Evolutionary conservation across 129 eudicot species (phyloP), one percentile per base, ranked within the genome.

Genomic region (Pulicaria dysenterica): DNA sequence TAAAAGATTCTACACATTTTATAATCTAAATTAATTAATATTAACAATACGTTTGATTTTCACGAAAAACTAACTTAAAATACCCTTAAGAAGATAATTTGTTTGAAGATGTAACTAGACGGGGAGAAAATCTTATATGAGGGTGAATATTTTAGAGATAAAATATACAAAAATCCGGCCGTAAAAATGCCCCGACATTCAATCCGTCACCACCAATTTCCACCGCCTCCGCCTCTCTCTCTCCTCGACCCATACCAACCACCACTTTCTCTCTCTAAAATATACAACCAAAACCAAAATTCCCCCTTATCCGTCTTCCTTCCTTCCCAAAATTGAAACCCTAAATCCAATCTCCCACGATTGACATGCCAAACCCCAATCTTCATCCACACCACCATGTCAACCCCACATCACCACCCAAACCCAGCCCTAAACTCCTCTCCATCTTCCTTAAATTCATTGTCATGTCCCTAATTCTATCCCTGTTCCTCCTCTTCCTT

Each of bases 401-500:
- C 83, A 54, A 65, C 75, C 31, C 63, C 73, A 44, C 71, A 80
- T 47, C 58, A 12, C 67, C 81, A 4, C 82, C 82, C 43, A 79
- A 87, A 54, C 83, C 87, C 48, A 69, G 71, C 84, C 86, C 82
- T 5, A 82, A 78, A 43, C 58, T 89, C 58, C 79, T 89, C n/a
- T 73, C 87, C 10, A 49, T 87, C 42, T 46, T 93, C 77, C 81
- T 93, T 36, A 91, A 87, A 77, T 79, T 85, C 81, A 64, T 87
- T 7, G 76, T 87, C 67, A 89, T 87, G 96, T 70, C 77, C 43
- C 64, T 85, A 31, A 75, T 87, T 7, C 61, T 85, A 17, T 82
- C 92, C 67, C 73, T 85, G 46, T 93, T 93, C 88, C 87, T 91
- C 80, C 67, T 93, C 64, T 89, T 93, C 81, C 67, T 93, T 13